A percentile compares a stretch with the other conserved stretches of the same genome.
phyloP scores from a whole-genome alignment of 2,329 filamentous ascomycete species.

The Colletotrichum graminicola region DNA sequence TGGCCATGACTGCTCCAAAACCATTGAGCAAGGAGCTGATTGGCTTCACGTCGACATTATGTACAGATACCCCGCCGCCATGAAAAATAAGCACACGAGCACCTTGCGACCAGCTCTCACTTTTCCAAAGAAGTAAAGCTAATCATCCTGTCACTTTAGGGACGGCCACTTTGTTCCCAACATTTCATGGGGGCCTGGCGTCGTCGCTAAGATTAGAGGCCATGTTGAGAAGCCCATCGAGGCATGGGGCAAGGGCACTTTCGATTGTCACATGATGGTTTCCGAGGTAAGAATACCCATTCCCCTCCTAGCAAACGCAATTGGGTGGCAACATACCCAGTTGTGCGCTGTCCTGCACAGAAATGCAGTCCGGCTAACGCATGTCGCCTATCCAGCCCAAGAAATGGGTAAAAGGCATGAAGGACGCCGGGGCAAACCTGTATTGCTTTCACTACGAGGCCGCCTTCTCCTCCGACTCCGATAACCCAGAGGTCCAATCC shows the following conservation, averaged over 20 bases:
- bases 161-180: conserved; percentile 99
- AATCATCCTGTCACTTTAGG: conserved; percentile 62
- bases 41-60: conserved; percentile 97
- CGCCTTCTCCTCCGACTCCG: conserved; percentile 87
- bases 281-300: conserved; percentile 76
- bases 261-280: conserved; percentile 99
- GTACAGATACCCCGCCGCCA: conserved; percentile 53
- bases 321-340: background rate
- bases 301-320: background rate
- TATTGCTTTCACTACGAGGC: conserved; percentile 99
- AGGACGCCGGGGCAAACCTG: conserved; percentile 94
- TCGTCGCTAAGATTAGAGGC: conserved; percentile 91
- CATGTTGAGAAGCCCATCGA: conserved; percentile 83
- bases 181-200: conserved; percentile 94
- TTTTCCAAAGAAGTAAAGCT: conserved; percentile 7
- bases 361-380: conserved; percentile 13
- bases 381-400: conserved; percentile 75
- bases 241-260: conserved; percentile 85
- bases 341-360: background rate
- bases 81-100: conserved; percentile 2
- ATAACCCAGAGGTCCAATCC: conserved; percentile 77
- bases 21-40: conserved; percentile 88
- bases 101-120: conserved; percentile 30
- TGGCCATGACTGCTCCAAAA: conserved; percentile 86
- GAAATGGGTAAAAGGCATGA: conserved; percentile 97